phyloP scores from a whole-genome alignment of 169 alveolate genomes.

The Eimeria praecox region DNA sequence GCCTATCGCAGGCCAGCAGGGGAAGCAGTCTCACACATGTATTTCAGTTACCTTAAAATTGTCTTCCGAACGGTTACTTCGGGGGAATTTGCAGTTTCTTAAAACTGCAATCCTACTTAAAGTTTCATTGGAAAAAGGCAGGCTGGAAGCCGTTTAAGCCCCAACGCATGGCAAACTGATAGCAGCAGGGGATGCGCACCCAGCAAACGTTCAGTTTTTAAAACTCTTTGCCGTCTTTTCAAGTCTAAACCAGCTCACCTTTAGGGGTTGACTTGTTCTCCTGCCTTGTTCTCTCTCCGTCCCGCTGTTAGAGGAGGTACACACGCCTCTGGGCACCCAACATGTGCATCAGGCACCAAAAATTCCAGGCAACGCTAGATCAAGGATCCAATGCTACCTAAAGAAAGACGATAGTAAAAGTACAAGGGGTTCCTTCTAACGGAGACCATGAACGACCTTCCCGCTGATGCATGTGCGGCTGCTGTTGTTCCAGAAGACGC shows the following conservation, averaged over 20 bases:
- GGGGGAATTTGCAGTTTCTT: neutral
- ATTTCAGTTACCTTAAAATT: neutral
- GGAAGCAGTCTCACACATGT: neutral
- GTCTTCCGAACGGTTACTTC: neutral
- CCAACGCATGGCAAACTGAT: neutral
- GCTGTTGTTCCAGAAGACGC: neutral
- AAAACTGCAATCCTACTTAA: slow-evolving; percentile 4
- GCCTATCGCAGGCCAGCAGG: neutral
- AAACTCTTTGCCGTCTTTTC: neutral
- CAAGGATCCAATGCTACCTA: neutral
- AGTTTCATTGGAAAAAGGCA: neutral
- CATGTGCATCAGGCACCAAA: neutral
- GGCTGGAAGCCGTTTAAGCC: neutral
- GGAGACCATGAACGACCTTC: neutral
- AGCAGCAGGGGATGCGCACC: neutral
- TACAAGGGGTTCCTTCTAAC: neutral
- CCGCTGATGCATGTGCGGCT: neutral
- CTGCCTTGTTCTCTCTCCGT: neutral
- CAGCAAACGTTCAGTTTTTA: neutral
- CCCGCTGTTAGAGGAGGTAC: neutral
- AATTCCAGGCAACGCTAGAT: neutral
- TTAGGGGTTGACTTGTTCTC: neutral
- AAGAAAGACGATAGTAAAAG: neutral
- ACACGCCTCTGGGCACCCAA: neutral
- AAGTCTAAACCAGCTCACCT: neutral